These are phyloP conservation scores for Lichtheimia corymbifera DNA, from an alignment of 371 early-diverging fungal species.

Conservation along the genomic window DNA sequence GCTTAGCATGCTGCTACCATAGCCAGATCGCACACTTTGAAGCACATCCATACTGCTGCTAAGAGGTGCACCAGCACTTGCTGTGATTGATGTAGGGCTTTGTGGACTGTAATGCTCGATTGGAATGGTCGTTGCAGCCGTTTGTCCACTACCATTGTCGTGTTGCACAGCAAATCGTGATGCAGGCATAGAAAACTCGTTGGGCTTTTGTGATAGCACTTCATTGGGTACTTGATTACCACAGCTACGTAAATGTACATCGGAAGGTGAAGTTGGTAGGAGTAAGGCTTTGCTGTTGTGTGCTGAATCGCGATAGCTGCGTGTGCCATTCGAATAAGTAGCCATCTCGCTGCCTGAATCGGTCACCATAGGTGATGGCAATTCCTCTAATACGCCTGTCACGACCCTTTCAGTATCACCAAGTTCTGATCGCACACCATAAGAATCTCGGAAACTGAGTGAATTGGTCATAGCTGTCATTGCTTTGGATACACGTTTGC, in stretches of 20 bases:
- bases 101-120: slow-evolving; percentile 22
- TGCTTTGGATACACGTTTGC: slow-evolving; percentile 19
- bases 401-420: slow-evolving; percentile 36
- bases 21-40: slow-evolving; percentile 34
- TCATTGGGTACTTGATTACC: slow-evolving; percentile 41
- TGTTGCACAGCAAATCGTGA: slow-evolving; percentile 17
- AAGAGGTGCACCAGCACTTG: slow-evolving; percentile 22
- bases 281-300: slow-evolving; percentile 25
- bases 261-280: background rate
- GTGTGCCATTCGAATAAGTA: slow-evolving; percentile 20
- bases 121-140: slow-evolving; percentile 9
- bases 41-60: slow-evolving; percentile 46
- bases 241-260: slow-evolving; percentile 7
- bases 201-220: slow-evolving; percentile 41
- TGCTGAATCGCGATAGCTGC: slow-evolving; percentile 21
- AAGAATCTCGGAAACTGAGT: slow-evolving; percentile 11
- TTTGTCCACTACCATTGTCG: slow-evolving; percentile 4
- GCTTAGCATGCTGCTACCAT: slow-evolving; percentile 19
- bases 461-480: slow-evolving; percentile 16
- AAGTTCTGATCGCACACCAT: slow-evolving; percentile 21
- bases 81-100: slow-evolving; percentile 10
- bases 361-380: slow-evolving; percentile 7
- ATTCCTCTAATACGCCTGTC: slow-evolving; percentile 33
- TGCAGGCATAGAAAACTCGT: slow-evolving; percentile 38
- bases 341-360: slow-evolving; percentile 7